Percentiles rank a stretch among this genome's conserved stretches.
Evolutionary conservation across 352 stramenopile genomes (phyloP).

Genomic region (Phytopythium kandeliae): DNA sequence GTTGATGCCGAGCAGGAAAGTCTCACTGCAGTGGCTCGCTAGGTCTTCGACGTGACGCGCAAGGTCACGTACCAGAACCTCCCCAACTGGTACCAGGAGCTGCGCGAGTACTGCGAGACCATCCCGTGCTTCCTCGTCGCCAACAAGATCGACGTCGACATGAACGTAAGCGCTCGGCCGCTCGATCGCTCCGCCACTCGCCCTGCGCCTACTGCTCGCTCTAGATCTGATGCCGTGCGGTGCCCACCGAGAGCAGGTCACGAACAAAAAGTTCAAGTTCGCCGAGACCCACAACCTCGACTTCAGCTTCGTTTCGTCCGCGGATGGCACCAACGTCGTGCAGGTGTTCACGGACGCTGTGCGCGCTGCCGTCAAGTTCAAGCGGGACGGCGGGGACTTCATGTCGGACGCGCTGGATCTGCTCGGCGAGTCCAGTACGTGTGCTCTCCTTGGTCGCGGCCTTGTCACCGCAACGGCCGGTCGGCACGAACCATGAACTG

Average conservation of each 20-base stretch:
- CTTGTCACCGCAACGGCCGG: too few species aligned
- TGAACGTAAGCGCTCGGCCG: slow-evolving; percentile 44
- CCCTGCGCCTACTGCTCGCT: too few species aligned
- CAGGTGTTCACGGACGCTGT: slow-evolving; percentile 92
- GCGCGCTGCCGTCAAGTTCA: slow-evolving; percentile 80
- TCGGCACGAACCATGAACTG: too few species aligned
- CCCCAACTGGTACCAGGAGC: slow-evolving; percentile 88
- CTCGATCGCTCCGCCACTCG: background rate
- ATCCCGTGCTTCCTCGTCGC: slow-evolving; percentile 93
- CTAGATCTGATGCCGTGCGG: too few species aligned
- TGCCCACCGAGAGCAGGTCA: slow-evolving; percentile 72
- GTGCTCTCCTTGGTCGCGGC: too few species aligned
- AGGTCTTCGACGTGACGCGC: slow-evolving; percentile 94
- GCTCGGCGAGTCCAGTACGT: slow-evolving; percentile 41
- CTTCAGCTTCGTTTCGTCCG: slow-evolving; percentile 93
- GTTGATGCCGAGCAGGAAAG: too few species aligned
- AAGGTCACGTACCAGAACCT: slow-evolving; percentile 95
- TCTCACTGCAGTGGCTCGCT: too few species aligned
- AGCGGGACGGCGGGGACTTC: slow-evolving; percentile 89
- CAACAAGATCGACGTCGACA: slow-evolving; percentile 97
- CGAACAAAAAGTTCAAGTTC: slow-evolving; percentile 96
- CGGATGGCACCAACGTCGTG: slow-evolving; percentile 95
- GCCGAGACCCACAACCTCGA: slow-evolving; percentile 90
- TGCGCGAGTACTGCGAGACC: slow-evolving; percentile 89
- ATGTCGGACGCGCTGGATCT: slow-evolving; percentile 90